Base-by-base conservation (phyloP, 345 rosid species). In the Salix purpurea region DNA sequence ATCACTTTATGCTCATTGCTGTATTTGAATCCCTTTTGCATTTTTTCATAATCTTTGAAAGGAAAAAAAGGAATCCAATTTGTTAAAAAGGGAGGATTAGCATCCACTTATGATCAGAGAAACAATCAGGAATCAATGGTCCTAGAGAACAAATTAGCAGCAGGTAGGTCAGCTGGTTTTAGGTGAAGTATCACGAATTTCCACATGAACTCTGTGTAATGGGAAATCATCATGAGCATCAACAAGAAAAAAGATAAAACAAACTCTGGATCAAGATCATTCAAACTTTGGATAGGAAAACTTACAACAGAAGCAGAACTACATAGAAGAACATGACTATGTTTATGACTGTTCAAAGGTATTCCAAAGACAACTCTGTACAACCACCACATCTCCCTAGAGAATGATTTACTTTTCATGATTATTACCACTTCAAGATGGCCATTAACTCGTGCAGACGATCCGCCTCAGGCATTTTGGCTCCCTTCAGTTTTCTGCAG, bases 401-500 rank as follows among this genome's bases (percentile, higher is more conserved):
- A 46, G 16, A 74, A 70, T 60, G 70, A 26, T 78, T 84, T 81
- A 78, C 73, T 76, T 64, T 24, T 40, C 54, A 60, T 37, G 15
- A 73, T 52, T 42, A 19, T 30, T 69, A 28, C 64, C 56, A 54
- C 30, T n/a, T 58, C 74, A 40, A 21, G 19, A n/a, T 42, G 9
- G 15, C 50, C 52, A 21, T 28, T 30, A 74, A 24, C 18, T 9
- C 28, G 6, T 23, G 26, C 64, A 58, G 64, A 23, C 11, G 3
- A 23, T 14, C 28, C 28, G 14, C 64, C 64, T 32, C 40, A 65
- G 39, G 68, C n/a, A 7, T 65, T 65, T 2, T 58, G 28, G 39
- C 40, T 65, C n/a, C 68, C 68, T 65, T 60, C 80, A 72, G 68
- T 23, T 69, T 54, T 79, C 84, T 84, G 83, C 75, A 34, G 37